phyloP scores from a whole-genome alignment of 1,284 basidiomycete species.

The Omphalotus olearius region DNA sequence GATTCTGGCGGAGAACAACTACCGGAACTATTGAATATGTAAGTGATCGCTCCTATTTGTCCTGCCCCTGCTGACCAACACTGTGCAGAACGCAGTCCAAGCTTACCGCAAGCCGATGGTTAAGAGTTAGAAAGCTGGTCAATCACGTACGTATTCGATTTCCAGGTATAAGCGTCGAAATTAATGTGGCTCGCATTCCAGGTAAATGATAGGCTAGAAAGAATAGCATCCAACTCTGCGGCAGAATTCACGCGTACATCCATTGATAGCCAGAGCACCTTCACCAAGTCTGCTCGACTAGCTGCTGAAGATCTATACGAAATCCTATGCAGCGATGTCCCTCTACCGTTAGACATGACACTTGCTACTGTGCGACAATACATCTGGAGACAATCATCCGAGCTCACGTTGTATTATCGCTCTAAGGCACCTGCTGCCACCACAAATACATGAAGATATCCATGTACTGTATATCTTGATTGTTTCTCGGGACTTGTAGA shows the following conservation, averaged over 20 bases:
- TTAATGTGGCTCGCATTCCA: conserved; percentile 22
- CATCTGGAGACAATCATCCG: conserved; percentile 77
- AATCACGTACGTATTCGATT: conserved; percentile 59
- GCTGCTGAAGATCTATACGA: conserved; percentile 79
- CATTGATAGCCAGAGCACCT: conserved; percentile 29
- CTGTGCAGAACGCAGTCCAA: conserved; percentile 66
- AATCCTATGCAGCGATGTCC: conserved; percentile 80
- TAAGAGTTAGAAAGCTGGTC: conserved; percentile 83
- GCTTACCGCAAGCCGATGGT: conserved; percentile 81
- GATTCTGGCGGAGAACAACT: conserved; percentile 53
- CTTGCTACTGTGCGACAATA: conserved; percentile 86
- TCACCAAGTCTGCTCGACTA: conserved; percentile 17
- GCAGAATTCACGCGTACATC: conserved; percentile 43
- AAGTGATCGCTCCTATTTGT: conserved; percentile 23
- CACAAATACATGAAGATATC: background rate
- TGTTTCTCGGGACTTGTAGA: too few relatives aligned
- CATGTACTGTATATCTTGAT: background rate
- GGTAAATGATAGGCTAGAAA: conserved; percentile 87
- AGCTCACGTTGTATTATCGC: conserved; percentile 82
- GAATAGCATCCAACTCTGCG: conserved; percentile 29
- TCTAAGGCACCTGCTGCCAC: background rate
- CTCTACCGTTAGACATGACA: conserved; percentile 83
- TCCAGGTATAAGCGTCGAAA: background rate
- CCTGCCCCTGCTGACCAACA: conserved; percentile 11
- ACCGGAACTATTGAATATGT: conserved; percentile 77